Conservation (phyloP, 495 filamentous ascomycete genomes). For the Penicillium goetzii region DNA sequence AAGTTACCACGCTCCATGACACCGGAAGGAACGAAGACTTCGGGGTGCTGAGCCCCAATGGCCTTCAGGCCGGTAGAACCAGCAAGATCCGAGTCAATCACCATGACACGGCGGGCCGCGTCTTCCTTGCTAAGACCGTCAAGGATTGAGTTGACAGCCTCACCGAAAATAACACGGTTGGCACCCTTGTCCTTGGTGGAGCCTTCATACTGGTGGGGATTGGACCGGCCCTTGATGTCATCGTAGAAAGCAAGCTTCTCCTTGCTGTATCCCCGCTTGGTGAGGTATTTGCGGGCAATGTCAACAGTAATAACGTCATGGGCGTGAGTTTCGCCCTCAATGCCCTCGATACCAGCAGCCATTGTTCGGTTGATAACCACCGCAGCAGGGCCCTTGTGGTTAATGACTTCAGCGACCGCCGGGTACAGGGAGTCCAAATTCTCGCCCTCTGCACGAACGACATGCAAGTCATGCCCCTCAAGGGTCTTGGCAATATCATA, state of each 20-base stretch:
- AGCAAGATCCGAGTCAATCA: slow-evolving; percentile 47
- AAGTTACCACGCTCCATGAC: slow-evolving; percentile 51
- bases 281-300: slow-evolving; percentile 45
- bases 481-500: slow-evolving; percentile 39
- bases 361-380: slow-evolving; percentile 42
- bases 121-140: slow-evolving; percentile 44
- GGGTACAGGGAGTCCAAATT: slow-evolving; percentile 40
- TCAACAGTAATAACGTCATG: slow-evolving; percentile 47
- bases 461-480: slow-evolving; percentile 40
- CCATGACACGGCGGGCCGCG: slow-evolving; percentile 45
- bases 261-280: slow-evolving; percentile 41
- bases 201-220: slow-evolving; percentile 41
- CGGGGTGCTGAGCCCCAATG: slow-evolving; percentile 40
- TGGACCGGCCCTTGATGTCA: slow-evolving; percentile 41
- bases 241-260: slow-evolving; percentile 45
- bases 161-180: slow-evolving; percentile 45
- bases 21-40: slow-evolving; percentile 41
- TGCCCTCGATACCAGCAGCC: slow-evolving; percentile 41
- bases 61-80: slow-evolving; percentile 47
- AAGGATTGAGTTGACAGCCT: slow-evolving; percentile 44
- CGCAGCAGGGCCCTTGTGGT: slow-evolving; percentile 39
- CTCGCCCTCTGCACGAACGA: slow-evolving; percentile 41
- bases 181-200: slow-evolving; percentile 41
- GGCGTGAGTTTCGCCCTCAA: slow-evolving; percentile 41
- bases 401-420: slow-evolving; percentile 39